These are phyloP conservation scores for Chalaropsis thielavioides DNA, from an alignment of 2,329 filamentous ascomycete genomes.

Conservation along the genomic window DNA sequence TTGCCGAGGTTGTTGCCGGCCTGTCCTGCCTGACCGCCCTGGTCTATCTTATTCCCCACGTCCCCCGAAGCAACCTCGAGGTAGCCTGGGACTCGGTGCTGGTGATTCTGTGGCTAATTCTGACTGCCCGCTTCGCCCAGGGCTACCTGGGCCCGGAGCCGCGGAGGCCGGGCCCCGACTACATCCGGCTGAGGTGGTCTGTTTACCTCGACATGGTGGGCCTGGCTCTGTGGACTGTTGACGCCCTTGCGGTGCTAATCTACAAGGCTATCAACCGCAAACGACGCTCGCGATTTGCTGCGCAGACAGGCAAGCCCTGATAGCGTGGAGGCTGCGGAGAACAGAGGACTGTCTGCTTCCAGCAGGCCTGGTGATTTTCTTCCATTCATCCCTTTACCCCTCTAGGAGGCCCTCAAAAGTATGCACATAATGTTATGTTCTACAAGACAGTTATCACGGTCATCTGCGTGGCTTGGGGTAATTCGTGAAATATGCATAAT, in stretches of 20 bases:
- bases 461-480: no score
- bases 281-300: not conserved
- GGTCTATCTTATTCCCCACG: slow-evolving; percentile 16
- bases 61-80: slow-evolving; percentile 10
- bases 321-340: not conserved
- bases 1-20: slow-evolving; percentile 12
- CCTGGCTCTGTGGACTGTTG: slow-evolving; percentile 13
- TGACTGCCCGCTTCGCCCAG: slow-evolving; percentile 12
- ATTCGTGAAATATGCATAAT: slow-evolving; percentile 5
- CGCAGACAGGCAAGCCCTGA: not conserved
- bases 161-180: slow-evolving; percentile 11
- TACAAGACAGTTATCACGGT: not conserved
- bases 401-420: not conserved
- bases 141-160: slow-evolving; percentile 13
- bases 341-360: not conserved
- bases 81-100: slow-evolving; percentile 15
- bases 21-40: slow-evolving; percentile 13
- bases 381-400: not conserved
- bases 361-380: no score
- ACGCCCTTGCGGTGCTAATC: slow-evolving; percentile 12
- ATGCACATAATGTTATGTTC: not conserved
- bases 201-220: slow-evolving; percentile 15
- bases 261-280: slow-evolving; percentile 11
- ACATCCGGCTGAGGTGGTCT: slow-evolving; percentile 14
- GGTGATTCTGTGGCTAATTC: slow-evolving; percentile 15